phyloP scores from a whole-genome alignment of 2,329 filamentous ascomycete species.

The Xylaria sp. region DNA sequence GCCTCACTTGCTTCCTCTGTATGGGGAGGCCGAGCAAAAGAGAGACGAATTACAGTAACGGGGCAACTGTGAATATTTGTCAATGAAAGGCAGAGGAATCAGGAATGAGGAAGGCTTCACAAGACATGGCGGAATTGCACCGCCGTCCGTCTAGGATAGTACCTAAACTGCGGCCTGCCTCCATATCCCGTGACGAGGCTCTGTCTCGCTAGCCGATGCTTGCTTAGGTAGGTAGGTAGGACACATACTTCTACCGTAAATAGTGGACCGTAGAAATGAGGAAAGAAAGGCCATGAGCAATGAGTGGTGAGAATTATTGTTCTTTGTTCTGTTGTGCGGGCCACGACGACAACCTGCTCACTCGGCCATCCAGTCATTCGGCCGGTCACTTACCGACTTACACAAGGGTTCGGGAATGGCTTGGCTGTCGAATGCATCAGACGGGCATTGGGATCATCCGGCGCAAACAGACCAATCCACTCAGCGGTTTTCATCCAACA shows the following conservation, averaged over 20 bases:
- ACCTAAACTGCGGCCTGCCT: not conserved
- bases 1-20: conserved; percentile 20
- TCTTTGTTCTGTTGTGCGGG: not conserved
- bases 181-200: not conserved
- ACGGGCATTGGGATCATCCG: conserved; percentile 39
- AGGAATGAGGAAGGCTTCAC: not conserved
- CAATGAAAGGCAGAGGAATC: not conserved
- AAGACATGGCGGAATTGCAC: not conserved
- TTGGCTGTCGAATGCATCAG: conserved; percentile 31
- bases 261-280: not conserved
- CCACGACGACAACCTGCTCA: not conserved
- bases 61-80: conserved; percentile 5
- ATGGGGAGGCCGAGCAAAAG: not conserved
- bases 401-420: conserved; percentile 13
- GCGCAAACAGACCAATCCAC: conserved; percentile 31
- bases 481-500: conserved; percentile 15
- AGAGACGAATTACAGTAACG: conserved; percentile 8
- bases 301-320: not conserved
- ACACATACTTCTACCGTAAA: not conserved
- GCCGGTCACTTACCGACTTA: conserved; percentile 11
- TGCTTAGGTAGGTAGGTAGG: not conserved
- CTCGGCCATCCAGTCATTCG: not conserved
- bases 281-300: not conserved
- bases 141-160: not conserved
- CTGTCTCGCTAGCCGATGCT: not conserved